These are phyloP conservation scores for Citrullus colocynthis DNA, from an alignment of 306 rosid species.

Conservation along the genomic window DNA sequence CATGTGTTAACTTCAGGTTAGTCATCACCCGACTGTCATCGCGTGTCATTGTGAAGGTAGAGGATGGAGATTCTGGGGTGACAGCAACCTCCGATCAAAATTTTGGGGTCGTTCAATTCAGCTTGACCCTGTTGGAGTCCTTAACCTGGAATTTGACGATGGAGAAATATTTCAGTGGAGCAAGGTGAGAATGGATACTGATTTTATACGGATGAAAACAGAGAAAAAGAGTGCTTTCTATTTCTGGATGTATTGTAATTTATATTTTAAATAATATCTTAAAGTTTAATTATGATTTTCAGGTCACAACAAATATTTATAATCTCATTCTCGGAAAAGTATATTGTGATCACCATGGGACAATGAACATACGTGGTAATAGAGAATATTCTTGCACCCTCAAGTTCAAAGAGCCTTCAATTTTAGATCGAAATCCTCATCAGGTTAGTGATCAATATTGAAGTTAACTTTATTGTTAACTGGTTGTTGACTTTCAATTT, in stretches of 20 bases:
- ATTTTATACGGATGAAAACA: conserved; percentile 5
- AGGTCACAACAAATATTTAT: conserved; percentile 91
- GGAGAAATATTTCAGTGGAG: conserved; percentile 98
- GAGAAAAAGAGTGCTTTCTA: background rate
- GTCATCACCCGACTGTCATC: conserved; percentile 95
- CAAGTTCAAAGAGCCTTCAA: conserved; percentile 84
- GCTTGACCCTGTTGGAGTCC: conserved; percentile 87
- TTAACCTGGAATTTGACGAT: conserved; percentile 80
- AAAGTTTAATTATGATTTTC: conserved; percentile 14
- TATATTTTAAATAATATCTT: background rate
- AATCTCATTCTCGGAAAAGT: conserved; percentile 90
- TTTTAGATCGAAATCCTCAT: conserved; percentile 95
- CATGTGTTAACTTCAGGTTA: conserved; percentile 47
- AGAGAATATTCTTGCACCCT: conserved; percentile 69
- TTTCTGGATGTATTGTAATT: background rate
- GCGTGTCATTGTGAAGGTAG: conserved; percentile 98
- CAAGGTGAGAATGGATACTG: conserved; percentile 41
- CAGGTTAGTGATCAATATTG: conserved; percentile 41
- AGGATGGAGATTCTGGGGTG: conserved; percentile 99
- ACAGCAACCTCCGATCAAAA: conserved; percentile 82
- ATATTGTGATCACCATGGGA: conserved; percentile 93
- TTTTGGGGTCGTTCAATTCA: conserved; percentile 98
- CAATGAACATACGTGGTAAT: conserved; percentile 79
- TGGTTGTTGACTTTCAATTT: background rate
- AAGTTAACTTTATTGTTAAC: background rate